Conservation (phyloP, 2,329 filamentous ascomycete genomes). For the Dactylellina parvicollis region DNA sequence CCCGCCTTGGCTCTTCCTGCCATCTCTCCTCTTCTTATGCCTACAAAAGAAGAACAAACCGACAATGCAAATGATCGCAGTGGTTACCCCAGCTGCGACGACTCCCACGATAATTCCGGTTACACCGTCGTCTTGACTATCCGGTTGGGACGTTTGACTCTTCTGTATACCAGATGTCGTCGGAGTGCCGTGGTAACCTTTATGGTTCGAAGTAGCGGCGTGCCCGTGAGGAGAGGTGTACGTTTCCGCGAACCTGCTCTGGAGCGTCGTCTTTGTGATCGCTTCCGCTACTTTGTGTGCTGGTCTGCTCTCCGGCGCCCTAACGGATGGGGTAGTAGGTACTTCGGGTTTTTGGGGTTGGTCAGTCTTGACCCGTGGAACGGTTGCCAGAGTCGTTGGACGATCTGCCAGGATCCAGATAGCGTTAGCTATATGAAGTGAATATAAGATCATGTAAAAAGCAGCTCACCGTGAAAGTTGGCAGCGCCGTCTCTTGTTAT, state of each 20-base stretch:
- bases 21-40: constrained; percentile 22
- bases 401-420: neutral
- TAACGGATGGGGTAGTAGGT: neutral
- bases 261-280: neutral
- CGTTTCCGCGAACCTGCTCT: constrained; percentile 1
- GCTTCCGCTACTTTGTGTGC: constrained; percentile 7
- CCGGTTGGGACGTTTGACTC: neutral
- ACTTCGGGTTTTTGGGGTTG: neutral
- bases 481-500: constrained; percentile 15
- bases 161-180: constrained; percentile 14
- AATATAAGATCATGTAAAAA: neutral
- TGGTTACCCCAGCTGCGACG: constrained; percentile 36
- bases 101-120: constrained; percentile 40
- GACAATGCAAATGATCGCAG: constrained; percentile 26
- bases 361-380: constrained; percentile 6
- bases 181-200: constrained; percentile 1
- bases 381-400: constrained; percentile 31
- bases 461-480: constrained; percentile 6
- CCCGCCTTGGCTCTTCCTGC: neutral
- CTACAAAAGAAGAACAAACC: constrained; percentile 48
- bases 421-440: neutral
- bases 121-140: constrained; percentile 8
- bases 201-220: neutral
- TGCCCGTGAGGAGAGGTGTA: constrained; percentile 4
- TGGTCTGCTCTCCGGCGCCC: constrained; percentile 33